Evolutionary conservation across 169 alveolate species (phyloP).

Genomic region (Ichthyophthirius multifiliis): DNA sequence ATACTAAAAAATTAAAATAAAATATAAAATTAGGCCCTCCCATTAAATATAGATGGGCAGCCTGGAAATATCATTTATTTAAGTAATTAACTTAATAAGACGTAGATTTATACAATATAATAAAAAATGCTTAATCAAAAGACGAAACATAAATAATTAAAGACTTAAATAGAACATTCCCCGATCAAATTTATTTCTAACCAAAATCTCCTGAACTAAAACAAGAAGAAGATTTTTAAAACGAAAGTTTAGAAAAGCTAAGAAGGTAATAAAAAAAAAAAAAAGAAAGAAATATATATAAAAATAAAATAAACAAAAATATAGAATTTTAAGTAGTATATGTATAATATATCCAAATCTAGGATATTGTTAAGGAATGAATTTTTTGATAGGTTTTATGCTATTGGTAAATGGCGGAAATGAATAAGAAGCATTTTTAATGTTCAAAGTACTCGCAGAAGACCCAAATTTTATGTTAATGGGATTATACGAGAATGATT

Average conservation of each 20-base stretch:
- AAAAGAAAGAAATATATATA: not conserved
- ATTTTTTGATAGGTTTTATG: slow-evolving; percentile 51
- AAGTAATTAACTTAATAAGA: too few species aligned
- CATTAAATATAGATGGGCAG: slow-evolving; percentile 49
- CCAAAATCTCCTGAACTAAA: not conserved
- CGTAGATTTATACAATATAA: slow-evolving; percentile 1
- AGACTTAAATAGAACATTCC: slow-evolving; percentile 59
- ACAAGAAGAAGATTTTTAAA: not conserved
- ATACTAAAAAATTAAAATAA: not conserved
- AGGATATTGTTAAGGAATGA: slow-evolving; percentile 65
- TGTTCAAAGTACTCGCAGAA: slow-evolving; percentile 41
- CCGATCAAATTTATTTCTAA: slow-evolving; percentile 19
- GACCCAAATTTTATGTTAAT: slow-evolving; percentile 8
- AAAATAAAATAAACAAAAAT: slow-evolving; percentile 16
- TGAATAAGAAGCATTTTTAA: slow-evolving; percentile 64
- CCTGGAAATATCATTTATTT: slow-evolving; percentile 40
- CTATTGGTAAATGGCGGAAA: slow-evolving; percentile 52
- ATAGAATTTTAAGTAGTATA: slow-evolving; percentile 12
- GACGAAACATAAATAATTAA: slow-evolving; percentile 22
- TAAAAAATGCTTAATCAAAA: slow-evolving; percentile 27
- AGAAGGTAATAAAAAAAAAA: not conserved
- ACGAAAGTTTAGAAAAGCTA: not conserved
- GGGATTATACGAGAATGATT: slow-evolving; percentile 39
- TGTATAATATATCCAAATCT: slow-evolving; percentile 33
- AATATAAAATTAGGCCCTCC: slow-evolving; percentile 52